phyloP scores from a whole-genome alignment of 371 early-diverging fungal genomes.

The Saksenaea oblongispora region DNA sequence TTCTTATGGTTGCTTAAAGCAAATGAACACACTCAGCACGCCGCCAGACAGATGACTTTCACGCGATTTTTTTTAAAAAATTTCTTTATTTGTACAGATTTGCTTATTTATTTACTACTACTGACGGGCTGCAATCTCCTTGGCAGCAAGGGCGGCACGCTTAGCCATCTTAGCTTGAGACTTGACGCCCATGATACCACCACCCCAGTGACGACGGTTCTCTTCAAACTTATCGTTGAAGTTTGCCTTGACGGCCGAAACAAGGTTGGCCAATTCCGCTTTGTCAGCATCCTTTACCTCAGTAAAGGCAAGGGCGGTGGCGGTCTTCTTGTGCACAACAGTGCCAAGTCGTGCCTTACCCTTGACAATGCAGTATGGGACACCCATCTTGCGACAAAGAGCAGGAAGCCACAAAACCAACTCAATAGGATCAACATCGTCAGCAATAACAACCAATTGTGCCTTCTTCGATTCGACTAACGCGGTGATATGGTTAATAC shows the following conservation, averaged over 20 bases:
- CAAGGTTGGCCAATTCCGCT: slow-evolving; percentile 83
- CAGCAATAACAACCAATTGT: slow-evolving; percentile 98
- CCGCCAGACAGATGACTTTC: background rate
- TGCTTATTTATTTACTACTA: slow-evolving; percentile 20
- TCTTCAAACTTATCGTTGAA: slow-evolving; percentile 93
- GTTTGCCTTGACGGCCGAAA: slow-evolving; percentile 93
- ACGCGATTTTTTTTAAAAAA: background rate
- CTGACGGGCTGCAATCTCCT: slow-evolving; percentile 61
- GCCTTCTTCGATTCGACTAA: slow-evolving; percentile 99
- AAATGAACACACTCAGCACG: background rate
- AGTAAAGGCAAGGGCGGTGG: slow-evolving; percentile 94
- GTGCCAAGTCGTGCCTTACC: slow-evolving; percentile 97
- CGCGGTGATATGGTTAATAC: slow-evolving; percentile 99
- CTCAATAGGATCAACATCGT: slow-evolving; percentile 99
- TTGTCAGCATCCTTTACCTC: slow-evolving; percentile 97
- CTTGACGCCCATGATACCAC: slow-evolving; percentile 95
- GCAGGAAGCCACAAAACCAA: slow-evolving; percentile 99
- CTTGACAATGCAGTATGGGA: slow-evolving; percentile 99
- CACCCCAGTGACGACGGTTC: slow-evolving; percentile 93
- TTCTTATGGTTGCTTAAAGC: background rate
- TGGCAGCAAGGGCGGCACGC: slow-evolving; percentile 75
- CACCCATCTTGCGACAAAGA: slow-evolving; percentile 99
- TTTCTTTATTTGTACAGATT: background rate
- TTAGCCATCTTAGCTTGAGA: slow-evolving; percentile 81
- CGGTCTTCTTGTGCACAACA: slow-evolving; percentile 99